Evolutionary conservation across 1,284 basidiomycete species (phyloP).

Genomic region (Erythrobasidium hasegawianum): DNA sequence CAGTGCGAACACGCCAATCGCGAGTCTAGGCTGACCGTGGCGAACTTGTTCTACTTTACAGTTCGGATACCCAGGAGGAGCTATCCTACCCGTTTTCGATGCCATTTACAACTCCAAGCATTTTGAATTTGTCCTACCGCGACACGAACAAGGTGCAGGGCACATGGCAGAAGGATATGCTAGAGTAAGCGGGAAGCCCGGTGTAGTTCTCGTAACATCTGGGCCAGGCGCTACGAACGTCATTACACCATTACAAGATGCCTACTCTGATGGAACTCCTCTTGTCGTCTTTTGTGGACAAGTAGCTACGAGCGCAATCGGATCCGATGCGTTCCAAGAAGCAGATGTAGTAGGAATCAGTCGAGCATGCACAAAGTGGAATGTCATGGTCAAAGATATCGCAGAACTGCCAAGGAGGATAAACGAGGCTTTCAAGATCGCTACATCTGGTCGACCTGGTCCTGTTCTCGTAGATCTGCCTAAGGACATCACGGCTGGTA

Average conservation of each 20-base stretch:
- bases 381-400: slow-evolving; percentile 99
- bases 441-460: slow-evolving; percentile 90
- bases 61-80: slow-evolving; percentile 86
- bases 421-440: slow-evolving; percentile 99
- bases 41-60: too few species aligned
- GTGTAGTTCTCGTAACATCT: slow-evolving; percentile 94
- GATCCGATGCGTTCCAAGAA: slow-evolving; percentile 97
- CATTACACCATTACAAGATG: slow-evolving; percentile 96
- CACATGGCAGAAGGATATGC: slow-evolving; percentile 94
- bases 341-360: slow-evolving; percentile 96
- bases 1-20: too few species aligned
- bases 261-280: slow-evolving; percentile 88
- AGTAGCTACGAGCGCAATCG: slow-evolving; percentile 96
- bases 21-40: too few species aligned
- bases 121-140: slow-evolving; percentile 91
- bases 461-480: slow-evolving; percentile 96
- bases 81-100: slow-evolving; percentile 94
- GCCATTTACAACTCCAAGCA: slow-evolving; percentile 93
- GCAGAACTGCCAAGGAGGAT: slow-evolving; percentile 89
- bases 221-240: slow-evolving; percentile 98
- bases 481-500: slow-evolving; percentile 92
- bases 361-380: slow-evolving; percentile 97
- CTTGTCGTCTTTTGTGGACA: slow-evolving; percentile 95
- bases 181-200: slow-evolving; percentile 93
- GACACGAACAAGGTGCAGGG: slow-evolving; percentile 96